Evolutionary conservation across 2,329 filamentous ascomycete genomes (phyloP).

Genomic region (Drechslerella coelobrocha): DNA sequence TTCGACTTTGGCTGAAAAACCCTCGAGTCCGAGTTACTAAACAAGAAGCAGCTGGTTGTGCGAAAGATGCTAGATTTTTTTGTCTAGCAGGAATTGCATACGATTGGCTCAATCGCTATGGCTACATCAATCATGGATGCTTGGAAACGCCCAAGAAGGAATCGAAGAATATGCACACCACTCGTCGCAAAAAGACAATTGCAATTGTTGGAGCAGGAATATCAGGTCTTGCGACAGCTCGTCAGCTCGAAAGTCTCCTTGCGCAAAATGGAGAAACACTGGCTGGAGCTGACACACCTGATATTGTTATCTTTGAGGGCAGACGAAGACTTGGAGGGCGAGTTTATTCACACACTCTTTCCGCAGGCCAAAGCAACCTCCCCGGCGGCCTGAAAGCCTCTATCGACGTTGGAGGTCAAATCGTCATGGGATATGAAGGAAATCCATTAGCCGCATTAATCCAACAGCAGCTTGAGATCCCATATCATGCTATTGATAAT

Average conservation of each 20-base stretch:
- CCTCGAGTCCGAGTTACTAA: constrained; percentile 80
- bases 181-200: constrained; percentile 69
- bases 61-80: constrained; percentile 86
- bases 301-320: constrained; percentile 80
- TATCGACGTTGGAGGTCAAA: constrained; percentile 97
- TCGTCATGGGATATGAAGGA: constrained; percentile 93
- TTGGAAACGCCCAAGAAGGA: constrained; percentile 67
- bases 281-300: constrained; percentile 70
- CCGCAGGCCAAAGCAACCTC: constrained; percentile 64
- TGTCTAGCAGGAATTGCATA: constrained; percentile 86
- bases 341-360: constrained; percentile 81
- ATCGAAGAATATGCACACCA: constrained; percentile 54
- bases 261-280: constrained; percentile 76
- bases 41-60: constrained; percentile 88
- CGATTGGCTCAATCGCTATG: constrained; percentile 86
- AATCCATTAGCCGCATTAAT: constrained; percentile 93
- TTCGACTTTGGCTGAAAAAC: constrained; percentile 87
- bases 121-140: constrained; percentile 97
- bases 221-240: constrained; percentile 87
- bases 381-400: constrained; percentile 69
- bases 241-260: constrained; percentile 87
- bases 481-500: constrained; percentile 77
- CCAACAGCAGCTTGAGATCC: constrained; percentile 84
- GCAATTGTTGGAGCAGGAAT: constrained; percentile 93
- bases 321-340: constrained; percentile 85